Base-by-base conservation (phyloP, 331 rosid species). In the Dryas integrifolia region DNA sequence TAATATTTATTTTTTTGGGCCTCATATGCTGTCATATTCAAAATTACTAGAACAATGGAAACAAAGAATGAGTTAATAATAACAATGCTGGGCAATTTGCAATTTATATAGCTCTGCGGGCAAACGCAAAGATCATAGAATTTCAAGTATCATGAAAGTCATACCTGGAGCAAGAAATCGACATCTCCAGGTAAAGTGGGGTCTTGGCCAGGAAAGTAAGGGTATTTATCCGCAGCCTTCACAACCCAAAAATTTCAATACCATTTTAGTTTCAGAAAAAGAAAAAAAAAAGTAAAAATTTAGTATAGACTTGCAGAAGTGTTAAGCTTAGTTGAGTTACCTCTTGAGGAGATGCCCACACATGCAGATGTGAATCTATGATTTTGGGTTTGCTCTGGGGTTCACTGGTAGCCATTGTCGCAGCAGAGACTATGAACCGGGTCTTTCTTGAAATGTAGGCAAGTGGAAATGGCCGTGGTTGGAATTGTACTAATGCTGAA, bases 331-430 rank as follows among this genome's bases (percentile, higher is more conserved):
- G 26, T 5, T 4, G 55, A 9, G 35, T 43, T 80, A 87, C 98
- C 89, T 92, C 88, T 70, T 87, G 58, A 58, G 87, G 82, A 46
- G 97, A 93, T 48, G 97, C 97, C 97, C 98, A 93, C 3, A 93
- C 94, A 79, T 93, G 98, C 0, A 90, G 86, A 87, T 93, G 98
- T 2, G 98, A 90, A 77, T 90, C 98, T 3, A 93, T 80, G 74
- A 86, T 62, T 70, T 84, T 87, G 69, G 65, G 13, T 38, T 6
- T 49, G 39, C 74, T 46, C 38, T 55, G 57, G 15, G 80, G 38
- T 72, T 74, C 81, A 40, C 14, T 68, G 41, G 67, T 39, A 11
- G 82, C 82, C 94, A 89, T 86, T 74, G 50, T 75, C 6, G 83
- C 38, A 10, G 85, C 26, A 39, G 71, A 43, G 15, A 68, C 52